Conservation (phyloP, 2,329 filamentous ascomycete species). For the Pestalotiopsis sp. region DNA sequence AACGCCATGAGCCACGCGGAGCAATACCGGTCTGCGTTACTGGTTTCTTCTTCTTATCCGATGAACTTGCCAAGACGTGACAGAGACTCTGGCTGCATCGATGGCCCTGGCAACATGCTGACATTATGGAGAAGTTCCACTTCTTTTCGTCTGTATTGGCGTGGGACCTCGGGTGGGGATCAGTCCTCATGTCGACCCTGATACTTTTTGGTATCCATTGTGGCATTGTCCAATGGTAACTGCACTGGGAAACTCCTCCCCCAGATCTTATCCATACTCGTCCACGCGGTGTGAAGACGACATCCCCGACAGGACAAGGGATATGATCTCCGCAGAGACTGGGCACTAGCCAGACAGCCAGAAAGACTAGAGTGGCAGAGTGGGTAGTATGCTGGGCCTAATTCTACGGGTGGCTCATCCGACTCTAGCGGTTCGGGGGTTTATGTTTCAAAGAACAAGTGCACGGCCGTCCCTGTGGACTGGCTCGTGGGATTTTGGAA, state of each 20-base stretch:
- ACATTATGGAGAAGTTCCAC: not conserved
- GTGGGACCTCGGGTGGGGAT: not conserved
- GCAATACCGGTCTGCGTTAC: not conserved
- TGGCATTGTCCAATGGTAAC: not conserved
- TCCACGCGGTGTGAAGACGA: not conserved
- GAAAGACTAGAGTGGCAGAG: not conserved
- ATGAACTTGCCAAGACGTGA: not conserved
- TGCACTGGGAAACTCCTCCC: not conserved
- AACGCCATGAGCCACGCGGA: not conserved
- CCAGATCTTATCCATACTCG: not conserved
- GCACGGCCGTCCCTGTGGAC: not conserved
- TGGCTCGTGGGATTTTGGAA: not conserved
- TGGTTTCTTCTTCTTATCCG: not conserved
- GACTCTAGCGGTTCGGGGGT: not conserved
- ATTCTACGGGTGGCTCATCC: not conserved
- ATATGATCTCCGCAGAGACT: not conserved
- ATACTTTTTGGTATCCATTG: not conserved
- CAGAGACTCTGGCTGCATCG: not conserved
- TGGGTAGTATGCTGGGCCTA: not conserved
- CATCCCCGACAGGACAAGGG: not conserved
- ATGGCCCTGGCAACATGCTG: not conserved
- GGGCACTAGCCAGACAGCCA: not conserved
- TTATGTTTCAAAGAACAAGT: not conserved
- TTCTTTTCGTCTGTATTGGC: not conserved
- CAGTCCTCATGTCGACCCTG: not conserved